These are phyloP conservation scores for Biscutella laevigata DNA, from an alignment of 441 rosid genomes.

Conservation along the genomic window DNA sequence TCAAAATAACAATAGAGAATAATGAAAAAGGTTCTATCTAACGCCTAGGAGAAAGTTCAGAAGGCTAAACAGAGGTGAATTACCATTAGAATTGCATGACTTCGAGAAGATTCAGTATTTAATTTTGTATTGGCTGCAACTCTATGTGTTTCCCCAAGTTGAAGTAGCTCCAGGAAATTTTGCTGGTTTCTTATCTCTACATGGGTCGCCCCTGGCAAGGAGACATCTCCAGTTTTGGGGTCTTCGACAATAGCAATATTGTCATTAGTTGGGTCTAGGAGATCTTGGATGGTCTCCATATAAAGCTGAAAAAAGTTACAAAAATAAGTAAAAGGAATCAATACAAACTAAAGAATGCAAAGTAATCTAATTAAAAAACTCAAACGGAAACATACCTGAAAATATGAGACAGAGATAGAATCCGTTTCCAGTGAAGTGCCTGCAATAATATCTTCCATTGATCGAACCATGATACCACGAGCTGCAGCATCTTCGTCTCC, in stretches of 20 bases:
- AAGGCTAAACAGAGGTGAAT: constrained; percentile 15
- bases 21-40: constrained; percentile 9
- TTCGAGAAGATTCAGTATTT: constrained; percentile 96
- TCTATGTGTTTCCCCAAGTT: constrained; percentile 88
- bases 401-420: constrained; percentile 73
- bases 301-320: constrained; percentile 93
- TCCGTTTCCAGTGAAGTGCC: constrained; percentile 62
- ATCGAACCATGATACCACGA: constrained; percentile 97
- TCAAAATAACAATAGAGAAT: constrained; percentile 12
- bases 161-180: constrained; percentile 70
- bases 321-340: not conserved
- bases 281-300: constrained; percentile 97
- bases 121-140: constrained; percentile 91
- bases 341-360: not conserved
- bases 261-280: constrained; percentile 80
- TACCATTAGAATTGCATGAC: constrained; percentile 98
- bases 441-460: constrained; percentile 86
- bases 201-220: constrained; percentile 84
- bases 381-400: constrained; percentile 47
- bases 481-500: constrained; percentile 84
- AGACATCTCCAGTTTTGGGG: constrained; percentile 94
- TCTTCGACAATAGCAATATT: constrained; percentile 89
- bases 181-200: constrained; percentile 78
- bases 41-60: constrained; percentile 2
- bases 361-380: too few relatives aligned